Conservation (phyloP, 495 filamentous ascomycete species). For the Chaetomium cochliodes region DNA sequence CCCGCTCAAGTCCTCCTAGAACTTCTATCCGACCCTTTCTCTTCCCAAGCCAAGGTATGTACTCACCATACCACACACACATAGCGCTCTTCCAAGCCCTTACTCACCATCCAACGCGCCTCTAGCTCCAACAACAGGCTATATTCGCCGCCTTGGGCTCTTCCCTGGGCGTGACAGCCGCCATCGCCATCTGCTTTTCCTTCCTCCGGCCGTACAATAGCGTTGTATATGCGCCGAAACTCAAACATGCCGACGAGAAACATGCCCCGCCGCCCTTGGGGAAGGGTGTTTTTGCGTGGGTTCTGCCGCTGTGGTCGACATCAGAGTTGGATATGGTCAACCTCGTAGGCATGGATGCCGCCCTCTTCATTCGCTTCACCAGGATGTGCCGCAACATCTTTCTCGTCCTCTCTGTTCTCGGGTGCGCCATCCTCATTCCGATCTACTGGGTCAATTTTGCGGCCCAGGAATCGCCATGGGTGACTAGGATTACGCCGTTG, state of each 20-base stretch:
- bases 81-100: background rate
- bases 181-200: conserved; percentile 78
- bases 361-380: conserved; percentile 83
- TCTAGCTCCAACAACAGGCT: conserved; percentile 44
- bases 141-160: conserved; percentile 79
- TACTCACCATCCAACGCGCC: background rate
- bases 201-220: conserved; percentile 85
- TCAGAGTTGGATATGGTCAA: conserved; percentile 73
- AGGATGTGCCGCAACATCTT: conserved; percentile 94
- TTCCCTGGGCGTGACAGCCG: conserved; percentile 68
- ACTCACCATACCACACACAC: background rate
- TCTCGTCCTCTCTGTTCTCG: conserved; percentile 66
- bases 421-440: conserved; percentile 78
- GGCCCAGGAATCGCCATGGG: conserved; percentile 52
- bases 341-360: conserved; percentile 83
- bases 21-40: conserved; percentile 51
- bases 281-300: conserved; percentile 83
- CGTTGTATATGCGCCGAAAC: conserved; percentile 89
- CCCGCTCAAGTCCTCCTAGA: conserved; percentile 41
- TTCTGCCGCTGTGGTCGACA: conserved; percentile 70
- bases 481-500: conserved; percentile 52
- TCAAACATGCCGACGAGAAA: conserved; percentile 88
- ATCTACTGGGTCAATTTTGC: conserved; percentile 63
- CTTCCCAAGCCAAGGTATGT: conserved; percentile 46
- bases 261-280: conserved; percentile 90